Evolutionary conservation across 1,139 yeast genomes (phyloP).

Genomic region (Nakaseomyces nivariensis): DNA sequence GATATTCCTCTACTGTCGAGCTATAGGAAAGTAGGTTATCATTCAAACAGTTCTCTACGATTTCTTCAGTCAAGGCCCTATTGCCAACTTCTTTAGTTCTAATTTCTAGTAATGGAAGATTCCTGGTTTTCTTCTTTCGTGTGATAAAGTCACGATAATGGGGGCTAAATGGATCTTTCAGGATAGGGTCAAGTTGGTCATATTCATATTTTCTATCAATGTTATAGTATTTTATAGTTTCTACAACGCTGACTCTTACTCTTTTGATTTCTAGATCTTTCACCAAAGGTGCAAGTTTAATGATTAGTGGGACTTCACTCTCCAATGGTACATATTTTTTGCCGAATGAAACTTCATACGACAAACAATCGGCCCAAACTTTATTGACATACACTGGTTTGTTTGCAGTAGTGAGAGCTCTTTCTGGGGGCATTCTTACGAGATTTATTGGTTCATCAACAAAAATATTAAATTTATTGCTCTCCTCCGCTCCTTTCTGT

Average conservation of each 20-base stretch:
- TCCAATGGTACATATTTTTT: slow-evolving; percentile 67
- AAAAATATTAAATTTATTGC: not conserved
- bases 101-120: slow-evolving; percentile 51
- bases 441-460: slow-evolving; percentile 23
- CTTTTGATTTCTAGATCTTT: slow-evolving; percentile 62
- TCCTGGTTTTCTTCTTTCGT: slow-evolving; percentile 38
- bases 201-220: slow-evolving; percentile 45
- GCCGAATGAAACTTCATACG: slow-evolving; percentile 70
- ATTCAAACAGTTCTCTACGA: slow-evolving; percentile 47
- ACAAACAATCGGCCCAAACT: slow-evolving; percentile 71
- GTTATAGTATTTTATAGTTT: slow-evolving; percentile 59
- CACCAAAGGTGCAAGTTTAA: slow-evolving; percentile 64
- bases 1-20: slow-evolving; percentile 31
- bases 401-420: slow-evolving; percentile 60
- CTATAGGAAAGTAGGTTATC: slow-evolving; percentile 54
- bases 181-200: slow-evolving; percentile 42
- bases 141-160: slow-evolving; percentile 23
- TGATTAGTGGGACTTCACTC: slow-evolving; percentile 46
- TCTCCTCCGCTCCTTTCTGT: not conserved
- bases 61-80: slow-evolving; percentile 49
- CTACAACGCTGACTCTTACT: slow-evolving; percentile 61
- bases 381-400: slow-evolving; percentile 77
- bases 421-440: slow-evolving; percentile 74
- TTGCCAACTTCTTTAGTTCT: slow-evolving; percentile 42
- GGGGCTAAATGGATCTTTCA: slow-evolving; percentile 32